Conservation (phyloP, 1,139 yeast genomes). For the Pneumocystis oryctolagi region DNA sequence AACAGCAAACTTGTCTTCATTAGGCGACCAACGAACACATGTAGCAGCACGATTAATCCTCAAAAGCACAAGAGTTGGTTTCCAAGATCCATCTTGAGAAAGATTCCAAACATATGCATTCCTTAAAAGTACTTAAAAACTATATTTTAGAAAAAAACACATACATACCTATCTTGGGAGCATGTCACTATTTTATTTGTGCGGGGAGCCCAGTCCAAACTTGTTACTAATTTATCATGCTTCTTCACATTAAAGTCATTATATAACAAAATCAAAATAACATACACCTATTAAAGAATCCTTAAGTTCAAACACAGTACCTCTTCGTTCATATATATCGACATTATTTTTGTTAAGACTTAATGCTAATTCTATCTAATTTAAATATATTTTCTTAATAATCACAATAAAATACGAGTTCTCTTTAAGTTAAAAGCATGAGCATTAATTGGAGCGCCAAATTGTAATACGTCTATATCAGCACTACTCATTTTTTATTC, state of each 20-base stretch:
- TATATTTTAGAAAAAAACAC: background rate
- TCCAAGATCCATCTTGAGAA: conserved; percentile 40
- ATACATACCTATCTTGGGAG: conserved; percentile 54
- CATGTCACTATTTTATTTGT: conserved; percentile 91
- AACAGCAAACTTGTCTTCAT: conserved; percentile 86
- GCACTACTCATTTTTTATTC: background rate
- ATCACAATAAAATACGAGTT: background rate
- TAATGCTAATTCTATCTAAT: background rate
- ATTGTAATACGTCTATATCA: background rate
- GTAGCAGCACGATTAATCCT: conserved; percentile 94
- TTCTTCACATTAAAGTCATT: background rate
- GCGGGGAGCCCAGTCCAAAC: conserved; percentile 67
- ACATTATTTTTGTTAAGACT: background rate
- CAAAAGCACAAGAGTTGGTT: conserved; percentile 82
- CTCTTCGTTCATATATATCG: background rate
- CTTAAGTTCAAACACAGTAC: background rate
- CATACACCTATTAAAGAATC: conserved; percentile 1
- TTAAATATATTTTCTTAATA: background rate
- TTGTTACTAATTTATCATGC: conserved; percentile 90
- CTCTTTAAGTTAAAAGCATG: conserved; percentile 12
- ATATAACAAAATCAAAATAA: background rate
- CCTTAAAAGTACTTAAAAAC: conserved; percentile 24
- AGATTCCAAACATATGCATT: conserved; percentile 96
- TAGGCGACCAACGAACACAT: conserved; percentile 84
- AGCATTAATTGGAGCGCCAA: conserved; percentile 10